Evolutionary conservation across 2,329 filamentous ascomycete species (phyloP), one percentile per base, ranked within the genome.

Genomic region (Pseudogymnoascus sp.): DNA sequence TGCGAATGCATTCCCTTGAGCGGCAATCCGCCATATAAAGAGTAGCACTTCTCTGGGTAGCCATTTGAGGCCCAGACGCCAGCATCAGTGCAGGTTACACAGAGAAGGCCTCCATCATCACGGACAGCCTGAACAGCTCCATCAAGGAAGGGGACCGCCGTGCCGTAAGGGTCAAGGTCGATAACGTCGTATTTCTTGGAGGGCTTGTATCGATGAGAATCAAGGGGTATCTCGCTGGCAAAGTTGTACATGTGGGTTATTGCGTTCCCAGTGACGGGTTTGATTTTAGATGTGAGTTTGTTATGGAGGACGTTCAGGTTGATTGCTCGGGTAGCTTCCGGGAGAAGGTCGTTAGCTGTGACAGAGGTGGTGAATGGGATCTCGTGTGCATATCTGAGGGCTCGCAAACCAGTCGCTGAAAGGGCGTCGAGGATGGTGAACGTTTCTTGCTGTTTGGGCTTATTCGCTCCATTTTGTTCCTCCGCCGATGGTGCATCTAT

Each of bases 41-140:
- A 87, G 74, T 87, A 99, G 2, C 91, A 85, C 79, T 99, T 99
- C 74, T 99, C 94, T 1, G 90, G 87, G 72, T 97, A 99, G 63
- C 92, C 91, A 69, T 91, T 90, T 0, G 93, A 96, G 1, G 93
- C 93, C 83, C 92, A 99, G 2, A 99, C 91, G 8, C 90, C 92
- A 8, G 93, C 92, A 74, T 99, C 94, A 0, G 94, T 99, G 76
- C 94, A 99, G 1, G 94, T 99, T 4, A 99, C 89, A 73, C 92
- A 97, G 4, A 99, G 82, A 40, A 99, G 80, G 3, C 94, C 94
- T 1, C 93, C 93, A 69, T 97, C 91, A 67, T 89, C 84, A 59
- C 82, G 86, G 6, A 97, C 83, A 1, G 90, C 86, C 75, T 97
- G 92, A 7, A 99, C 80, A 1, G 94, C 92, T 1, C 91, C 87